These are phyloP conservation scores for Pulveroboletus sp. DNA, from an alignment of 768 basidiomycete genomes.

Conservation along the genomic window DNA sequence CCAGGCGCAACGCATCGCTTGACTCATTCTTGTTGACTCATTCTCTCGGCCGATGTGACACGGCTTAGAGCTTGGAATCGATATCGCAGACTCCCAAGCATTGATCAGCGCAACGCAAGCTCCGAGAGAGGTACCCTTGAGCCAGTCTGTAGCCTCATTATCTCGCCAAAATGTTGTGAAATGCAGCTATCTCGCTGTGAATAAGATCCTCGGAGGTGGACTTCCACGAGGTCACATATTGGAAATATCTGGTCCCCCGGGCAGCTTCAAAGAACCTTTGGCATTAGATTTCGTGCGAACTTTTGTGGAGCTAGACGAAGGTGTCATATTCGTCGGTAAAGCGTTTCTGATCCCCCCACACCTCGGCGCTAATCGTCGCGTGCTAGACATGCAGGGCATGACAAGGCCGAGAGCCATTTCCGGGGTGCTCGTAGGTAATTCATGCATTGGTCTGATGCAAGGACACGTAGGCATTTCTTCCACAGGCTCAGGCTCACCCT, in stretches of 20 bases:
- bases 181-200: slow-evolving; percentile 45
- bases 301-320: slow-evolving; percentile 46
- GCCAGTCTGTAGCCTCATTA: slow-evolving; percentile 57
- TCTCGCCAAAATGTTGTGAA: slow-evolving; percentile 14
- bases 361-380: slow-evolving; percentile 4
- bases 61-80: slow-evolving; percentile 48
- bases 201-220: slow-evolving; percentile 62
- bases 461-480: slow-evolving; percentile 3
- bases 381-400: slow-evolving; percentile 50
- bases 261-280: slow-evolving; percentile 60
- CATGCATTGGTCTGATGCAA: slow-evolving; percentile 7
- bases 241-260: slow-evolving; percentile 77
- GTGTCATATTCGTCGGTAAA: slow-evolving; percentile 66
- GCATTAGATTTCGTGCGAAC: slow-evolving; percentile 47
- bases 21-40: no score
- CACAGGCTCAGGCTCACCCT: slow-evolving; percentile 44
- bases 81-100: slow-evolving; percentile 43
- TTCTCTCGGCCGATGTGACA: background rate
- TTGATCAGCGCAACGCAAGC: slow-evolving; percentile 43
- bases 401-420: slow-evolving; percentile 36
- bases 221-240: slow-evolving; percentile 58
- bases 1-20: background rate
- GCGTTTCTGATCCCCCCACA: slow-evolving; percentile 1
- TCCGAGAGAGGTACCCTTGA: slow-evolving; percentile 34
- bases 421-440: slow-evolving; percentile 25